A percentile compares a stretch with the other conserved stretches of the same genome.
phyloP scores from a whole-genome alignment of 1,139 yeast genomes.

The Geotrichum histeridarum region DNA sequence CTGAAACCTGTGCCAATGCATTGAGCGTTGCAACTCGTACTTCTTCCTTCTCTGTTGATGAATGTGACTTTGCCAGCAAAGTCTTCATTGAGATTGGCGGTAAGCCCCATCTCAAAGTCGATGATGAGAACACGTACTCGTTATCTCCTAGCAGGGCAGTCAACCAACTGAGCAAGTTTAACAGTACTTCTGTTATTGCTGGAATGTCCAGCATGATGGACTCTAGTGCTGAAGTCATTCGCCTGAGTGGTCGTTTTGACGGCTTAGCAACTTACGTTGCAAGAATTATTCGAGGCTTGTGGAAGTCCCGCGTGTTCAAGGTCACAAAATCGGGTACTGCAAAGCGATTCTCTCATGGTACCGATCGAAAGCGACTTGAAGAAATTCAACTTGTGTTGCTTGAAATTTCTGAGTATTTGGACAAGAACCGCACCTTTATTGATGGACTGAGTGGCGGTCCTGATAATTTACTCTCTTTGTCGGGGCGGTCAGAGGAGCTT shows the following conservation, averaged over 20 bases:
- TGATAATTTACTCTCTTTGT: constrained; percentile 26
- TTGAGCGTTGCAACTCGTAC: constrained; percentile 73
- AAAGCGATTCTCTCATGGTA: constrained; percentile 5
- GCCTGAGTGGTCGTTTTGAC: constrained; percentile 85
- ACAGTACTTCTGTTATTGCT: constrained; percentile 5
- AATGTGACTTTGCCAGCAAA: constrained; percentile 49
- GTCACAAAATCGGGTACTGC: constrained; percentile 37
- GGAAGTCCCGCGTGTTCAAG: constrained; percentile 69
- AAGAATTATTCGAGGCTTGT: constrained; percentile 68
- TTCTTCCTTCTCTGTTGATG: constrained; percentile 24
- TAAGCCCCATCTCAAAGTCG: constrained; percentile 34
- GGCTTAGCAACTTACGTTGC: constrained; percentile 81
- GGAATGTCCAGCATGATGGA: background rate
- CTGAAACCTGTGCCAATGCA: constrained; percentile 84
- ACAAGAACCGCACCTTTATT: constrained; percentile 39
- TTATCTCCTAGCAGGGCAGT: constrained; percentile 1
- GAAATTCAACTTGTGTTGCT: constrained; percentile 32
- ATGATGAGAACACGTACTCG: constrained; percentile 30
- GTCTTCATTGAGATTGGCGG: constrained; percentile 52
- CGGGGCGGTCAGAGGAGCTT: constrained; percentile 45
- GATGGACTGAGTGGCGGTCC: constrained; percentile 42
- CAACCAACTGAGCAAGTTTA: constrained; percentile 3
- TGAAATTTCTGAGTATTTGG: constrained; percentile 38
- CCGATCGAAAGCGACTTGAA: constrained; percentile 27
- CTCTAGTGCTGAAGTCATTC: constrained; percentile 47